phyloP scores from a whole-genome alignment of 768 basidiomycete genomes.

The Lactarius psammicola region DNA sequence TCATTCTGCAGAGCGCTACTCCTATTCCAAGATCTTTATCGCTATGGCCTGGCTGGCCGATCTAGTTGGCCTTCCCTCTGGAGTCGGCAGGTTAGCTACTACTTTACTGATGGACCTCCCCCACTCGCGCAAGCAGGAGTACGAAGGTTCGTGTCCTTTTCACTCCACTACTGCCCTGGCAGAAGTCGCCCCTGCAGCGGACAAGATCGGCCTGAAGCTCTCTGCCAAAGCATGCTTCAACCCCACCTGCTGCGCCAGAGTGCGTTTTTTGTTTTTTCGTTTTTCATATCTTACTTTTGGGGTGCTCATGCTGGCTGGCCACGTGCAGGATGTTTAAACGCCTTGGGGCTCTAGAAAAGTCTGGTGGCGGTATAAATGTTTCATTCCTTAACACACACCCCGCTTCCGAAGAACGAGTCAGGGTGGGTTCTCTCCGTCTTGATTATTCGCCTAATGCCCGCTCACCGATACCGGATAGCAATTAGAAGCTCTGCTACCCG shows the following conservation, averaged over 20 bases:
- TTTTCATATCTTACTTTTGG: background rate
- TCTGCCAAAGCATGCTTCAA: conserved; percentile 86
- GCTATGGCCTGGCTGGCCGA: conserved; percentile 45
- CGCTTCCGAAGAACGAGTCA: conserved; percentile 63
- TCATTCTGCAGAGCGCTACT: conserved; percentile 51
- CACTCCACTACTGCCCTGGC: background rate
- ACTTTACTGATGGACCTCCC: conserved; percentile 67
- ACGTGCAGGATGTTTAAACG: conserved; percentile 59
- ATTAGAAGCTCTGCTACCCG: conserved; percentile 54
- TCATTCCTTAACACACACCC: conserved; percentile 86
- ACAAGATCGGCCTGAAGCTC: conserved; percentile 78
- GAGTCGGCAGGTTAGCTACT: conserved; percentile 48
- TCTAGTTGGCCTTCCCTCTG: conserved; percentile 54
- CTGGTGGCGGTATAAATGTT: conserved; percentile 32
- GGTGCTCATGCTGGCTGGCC: background rate
- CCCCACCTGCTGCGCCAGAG: conserved; percentile 71
- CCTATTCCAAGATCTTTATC: conserved; percentile 43
- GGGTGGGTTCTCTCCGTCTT: conserved; percentile 44
- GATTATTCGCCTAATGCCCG: too few relatives aligned
- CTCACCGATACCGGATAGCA: conserved; percentile 24
- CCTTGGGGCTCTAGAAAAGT: conserved; percentile 56
- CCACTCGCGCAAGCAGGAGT: conserved; percentile 78
- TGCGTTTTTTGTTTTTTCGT: too few relatives aligned
- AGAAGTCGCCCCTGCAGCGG: conserved; percentile 49
- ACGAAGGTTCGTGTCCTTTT: conserved; percentile 56